Conservation (phyloP, 2,329 filamentous ascomycete genomes). For the Hymenoscyphus linearis region DNA sequence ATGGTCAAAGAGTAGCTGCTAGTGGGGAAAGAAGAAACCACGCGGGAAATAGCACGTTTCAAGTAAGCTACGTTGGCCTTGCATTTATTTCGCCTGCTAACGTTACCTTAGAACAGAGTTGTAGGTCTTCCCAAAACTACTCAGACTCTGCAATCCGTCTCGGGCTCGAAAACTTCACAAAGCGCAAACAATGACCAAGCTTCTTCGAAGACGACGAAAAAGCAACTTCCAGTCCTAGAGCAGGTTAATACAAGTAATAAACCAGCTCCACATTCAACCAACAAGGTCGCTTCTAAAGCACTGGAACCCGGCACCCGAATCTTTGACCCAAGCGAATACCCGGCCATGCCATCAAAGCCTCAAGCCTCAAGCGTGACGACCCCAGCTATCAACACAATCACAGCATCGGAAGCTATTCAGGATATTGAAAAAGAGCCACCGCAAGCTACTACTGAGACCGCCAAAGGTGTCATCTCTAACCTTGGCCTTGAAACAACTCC, state of each 20-base stretch:
- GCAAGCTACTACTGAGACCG: not conserved
- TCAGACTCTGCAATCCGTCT: not conserved
- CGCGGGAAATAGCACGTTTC: not conserved
- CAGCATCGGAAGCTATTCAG: not conserved
- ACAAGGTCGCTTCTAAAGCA: no score
- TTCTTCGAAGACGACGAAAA: not conserved
- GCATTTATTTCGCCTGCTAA: not conserved
- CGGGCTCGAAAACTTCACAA: not conserved
- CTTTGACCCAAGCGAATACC: conserved; percentile 6
- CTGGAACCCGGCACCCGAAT: not conserved
- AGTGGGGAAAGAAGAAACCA: not conserved
- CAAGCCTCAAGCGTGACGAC: not conserved
- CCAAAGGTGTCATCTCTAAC: not conserved
- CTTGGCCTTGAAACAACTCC: not conserved
- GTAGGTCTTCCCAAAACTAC: not conserved
- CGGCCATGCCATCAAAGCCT: conserved; percentile 1
- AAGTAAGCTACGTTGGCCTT: not conserved
- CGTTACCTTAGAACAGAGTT: not conserved
- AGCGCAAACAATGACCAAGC: not conserved
- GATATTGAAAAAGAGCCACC: not conserved
- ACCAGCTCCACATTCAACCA: not conserved
- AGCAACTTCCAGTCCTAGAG: not conserved
- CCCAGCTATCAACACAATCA: not conserved
- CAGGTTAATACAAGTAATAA: not conserved
- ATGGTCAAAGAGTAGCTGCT: not conserved